Base-by-base conservation (phyloP, 1,284 basidiomycete species). In the Xerocomus amazonicus region DNA sequence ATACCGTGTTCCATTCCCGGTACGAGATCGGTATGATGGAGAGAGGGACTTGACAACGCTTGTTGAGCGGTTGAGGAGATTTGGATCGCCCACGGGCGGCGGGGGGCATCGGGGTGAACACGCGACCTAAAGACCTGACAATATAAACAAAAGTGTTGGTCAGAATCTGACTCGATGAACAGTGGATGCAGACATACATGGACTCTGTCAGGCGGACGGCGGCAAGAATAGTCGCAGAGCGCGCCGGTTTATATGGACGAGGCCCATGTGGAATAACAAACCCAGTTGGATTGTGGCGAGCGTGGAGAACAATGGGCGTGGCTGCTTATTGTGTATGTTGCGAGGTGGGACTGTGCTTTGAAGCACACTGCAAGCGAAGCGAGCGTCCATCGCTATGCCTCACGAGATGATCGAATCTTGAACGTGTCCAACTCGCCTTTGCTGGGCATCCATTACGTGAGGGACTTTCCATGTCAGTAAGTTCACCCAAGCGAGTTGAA, bases 21-120 rank as follows among this genome's bases (percentile, higher is more conserved):
- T 52, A 52, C 12, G 56, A 59, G 34, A 48, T 43, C 1, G 60
- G 46, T 32, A n/a, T 33, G 12, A 62, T 51, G 1, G 38, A 16
- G 26, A 54, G 46, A 4, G 10, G 3, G 26, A 43, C 42, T 41
- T 26, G 34, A 39, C 59, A 13, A 12, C 51, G 51, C 32, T 56
- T 45, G 17, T 41, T 23, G 23, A 58, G 47, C 6, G 48, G 32
- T 27, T 12, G 46, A 35, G 38, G 42, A 27, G 33, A 9, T 16
- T 39, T 23, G 19, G 19, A 4, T 23, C 19, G 19, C 19, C 4
- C 19, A 23, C 19, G 19, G 19, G 19, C 19, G 19, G 19, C 19
- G 23, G 27, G 10, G 29, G 16, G 12, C 16, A 29, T 16, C 13
- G 26, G 17, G 4, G 23, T 13, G 9, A 12, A 19, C 37, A 38